Evolutionary conservation across 2,329 filamentous ascomycete genomes (phyloP).

Genomic region (Penicillium sp.): DNA sequence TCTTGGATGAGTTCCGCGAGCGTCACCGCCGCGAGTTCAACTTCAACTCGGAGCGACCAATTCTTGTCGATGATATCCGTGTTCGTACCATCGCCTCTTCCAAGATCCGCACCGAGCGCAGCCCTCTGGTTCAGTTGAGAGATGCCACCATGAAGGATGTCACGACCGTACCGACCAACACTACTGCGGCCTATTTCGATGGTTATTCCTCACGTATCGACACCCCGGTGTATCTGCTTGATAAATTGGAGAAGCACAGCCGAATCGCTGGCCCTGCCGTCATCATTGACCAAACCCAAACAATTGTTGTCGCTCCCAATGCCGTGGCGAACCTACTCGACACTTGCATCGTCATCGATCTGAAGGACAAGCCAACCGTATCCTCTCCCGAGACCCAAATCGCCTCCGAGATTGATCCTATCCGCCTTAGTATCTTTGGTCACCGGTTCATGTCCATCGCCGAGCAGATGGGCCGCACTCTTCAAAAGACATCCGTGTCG

Average conservation of each 20-base stretch:
- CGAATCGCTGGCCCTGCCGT: constrained; percentile 64
- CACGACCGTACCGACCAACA: constrained; percentile 50
- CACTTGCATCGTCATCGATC: constrained; percentile 85
- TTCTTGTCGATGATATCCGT: constrained; percentile 84
- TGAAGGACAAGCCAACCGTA: constrained; percentile 53
- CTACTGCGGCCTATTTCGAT: constrained; percentile 36
- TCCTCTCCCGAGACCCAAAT: constrained; percentile 12
- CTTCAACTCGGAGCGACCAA: constrained; percentile 77
- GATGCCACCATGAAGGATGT: constrained; percentile 51
- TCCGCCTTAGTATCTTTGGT: constrained; percentile 52
- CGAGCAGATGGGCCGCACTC: constrained; percentile 55
- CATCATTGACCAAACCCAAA: constrained; percentile 69
- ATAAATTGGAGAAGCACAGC: constrained; percentile 31
- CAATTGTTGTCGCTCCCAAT: constrained; percentile 79
- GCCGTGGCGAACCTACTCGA: constrained; percentile 71
- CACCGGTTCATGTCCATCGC: constrained; percentile 57
- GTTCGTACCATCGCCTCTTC: constrained; percentile 73
- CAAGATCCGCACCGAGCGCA: constrained; percentile 58
- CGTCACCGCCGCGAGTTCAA: constrained; percentile 90
- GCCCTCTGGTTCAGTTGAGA: constrained; percentile 62
- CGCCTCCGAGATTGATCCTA: constrained; percentile 43
- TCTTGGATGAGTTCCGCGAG: constrained; percentile 73
- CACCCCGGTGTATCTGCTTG: constrained; percentile 36
- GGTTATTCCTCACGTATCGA: constrained; percentile 27
- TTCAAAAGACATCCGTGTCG: constrained; percentile 53